A percentile compares a stretch with the other conserved stretches of the same genome.
These are phyloP conservation scores for Pleurotus ostreatus DNA, from an alignment of 768 basidiomycete genomes.

Conservation along the genomic window DNA sequence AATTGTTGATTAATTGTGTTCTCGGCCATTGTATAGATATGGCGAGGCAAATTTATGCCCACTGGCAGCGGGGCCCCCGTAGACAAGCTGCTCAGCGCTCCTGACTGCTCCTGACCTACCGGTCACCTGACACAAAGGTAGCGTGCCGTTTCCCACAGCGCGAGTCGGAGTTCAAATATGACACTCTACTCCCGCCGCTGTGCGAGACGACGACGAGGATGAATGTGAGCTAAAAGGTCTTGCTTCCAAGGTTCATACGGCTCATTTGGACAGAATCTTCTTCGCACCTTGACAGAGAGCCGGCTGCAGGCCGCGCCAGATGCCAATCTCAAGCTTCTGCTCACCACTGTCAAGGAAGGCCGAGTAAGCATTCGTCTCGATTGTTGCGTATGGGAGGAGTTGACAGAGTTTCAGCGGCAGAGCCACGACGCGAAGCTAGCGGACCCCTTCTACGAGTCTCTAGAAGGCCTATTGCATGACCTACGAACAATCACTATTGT, in stretches of 20 bases:
- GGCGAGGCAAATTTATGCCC: no score
- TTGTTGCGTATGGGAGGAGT: neutral
- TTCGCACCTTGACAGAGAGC: slow-evolving; percentile 80
- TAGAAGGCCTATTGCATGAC: slow-evolving; percentile 86
- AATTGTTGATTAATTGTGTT: no score
- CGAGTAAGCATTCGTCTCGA: slow-evolving; percentile 54
- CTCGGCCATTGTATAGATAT: no score
- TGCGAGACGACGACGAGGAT: slow-evolving; percentile 29
- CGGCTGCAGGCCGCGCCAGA: slow-evolving; percentile 59
- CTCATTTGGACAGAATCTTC: slow-evolving; percentile 62
- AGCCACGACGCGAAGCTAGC: slow-evolving; percentile 65
- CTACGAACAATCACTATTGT: slow-evolving; percentile 75
- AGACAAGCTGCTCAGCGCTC: neutral
- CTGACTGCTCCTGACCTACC: neutral
- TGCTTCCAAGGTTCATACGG: slow-evolving; percentile 6
- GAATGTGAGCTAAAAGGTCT: slow-evolving; percentile 33
- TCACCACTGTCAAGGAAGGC: slow-evolving; percentile 83
- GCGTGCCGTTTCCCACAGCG: slow-evolving; percentile 2
- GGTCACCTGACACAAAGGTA: neutral
- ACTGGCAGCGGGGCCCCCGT: neutral
- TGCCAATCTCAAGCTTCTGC: slow-evolving; percentile 74
- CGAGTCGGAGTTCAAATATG: slow-evolving; percentile 6
- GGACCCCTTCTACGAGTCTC: slow-evolving; percentile 90
- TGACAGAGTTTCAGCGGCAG: slow-evolving; percentile 26
- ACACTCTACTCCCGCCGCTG: slow-evolving; percentile 9